phyloP scores from a whole-genome alignment of 805 yeast genomes.

The Vanderwaltozyma verrucispora region DNA sequence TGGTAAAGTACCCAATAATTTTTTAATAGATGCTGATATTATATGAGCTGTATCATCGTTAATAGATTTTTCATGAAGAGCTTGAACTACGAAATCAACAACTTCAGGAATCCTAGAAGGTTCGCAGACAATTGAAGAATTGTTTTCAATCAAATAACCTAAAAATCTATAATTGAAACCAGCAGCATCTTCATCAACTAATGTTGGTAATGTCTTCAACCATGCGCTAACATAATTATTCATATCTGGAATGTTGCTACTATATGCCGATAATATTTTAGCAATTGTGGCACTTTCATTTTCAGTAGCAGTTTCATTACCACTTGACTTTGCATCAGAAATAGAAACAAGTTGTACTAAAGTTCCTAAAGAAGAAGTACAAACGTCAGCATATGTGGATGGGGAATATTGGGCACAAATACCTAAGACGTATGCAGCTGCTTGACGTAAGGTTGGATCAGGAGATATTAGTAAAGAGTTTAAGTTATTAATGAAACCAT shows the following conservation, averaged over 20 bases:
- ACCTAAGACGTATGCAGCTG: conserved; percentile 78
- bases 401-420: conserved; percentile 80
- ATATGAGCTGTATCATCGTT: conserved; percentile 62
- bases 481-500: conserved; percentile 50
- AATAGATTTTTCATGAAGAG: conserved; percentile 56
- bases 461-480: conserved; percentile 58
- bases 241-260: conserved; percentile 48
- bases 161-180: conserved; percentile 71
- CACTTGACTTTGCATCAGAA: conserved; percentile 81
- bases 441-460: conserved; percentile 71
- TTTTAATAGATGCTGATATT: conserved; percentile 52
- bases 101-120: conserved; percentile 43
- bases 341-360: conserved; percentile 61
- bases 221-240: conserved; percentile 60
- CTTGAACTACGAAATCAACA: conserved; percentile 63
- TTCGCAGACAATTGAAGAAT: conserved; percentile 47
- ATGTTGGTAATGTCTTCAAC: conserved; percentile 73
- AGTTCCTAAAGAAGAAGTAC: conserved; percentile 61
- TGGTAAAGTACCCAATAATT: conserved; percentile 53
- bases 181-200: conserved; percentile 83
- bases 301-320: conserved; percentile 79
- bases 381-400: conserved; percentile 45
- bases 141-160: conserved; percentile 55
- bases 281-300: conserved; percentile 76
- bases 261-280: conserved; percentile 60